Base-by-base conservation (phyloP, 495 filamentous ascomycete genomes). In the Aspergillus ellipticus region DNA sequence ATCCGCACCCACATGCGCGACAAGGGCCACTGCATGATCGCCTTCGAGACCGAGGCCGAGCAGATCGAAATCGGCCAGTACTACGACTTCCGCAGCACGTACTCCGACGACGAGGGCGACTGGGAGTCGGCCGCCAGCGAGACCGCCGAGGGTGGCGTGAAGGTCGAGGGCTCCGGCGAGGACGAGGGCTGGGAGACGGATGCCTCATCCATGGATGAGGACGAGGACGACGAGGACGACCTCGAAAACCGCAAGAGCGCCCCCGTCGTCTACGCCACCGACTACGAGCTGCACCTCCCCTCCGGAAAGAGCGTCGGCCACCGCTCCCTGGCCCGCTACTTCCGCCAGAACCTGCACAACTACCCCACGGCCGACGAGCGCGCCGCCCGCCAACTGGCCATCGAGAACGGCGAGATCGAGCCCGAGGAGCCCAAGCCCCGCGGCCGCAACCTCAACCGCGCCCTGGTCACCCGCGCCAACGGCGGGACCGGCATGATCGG, bases 1-100 rank as follows among this genome's bases (percentile, higher is more conserved):
- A 81, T 90, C 35, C 90, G 94, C 57, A 95, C 90, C 0, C 94
- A 99, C 69, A 99, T 99, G 94, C 86, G 87, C 31, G 94, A 99
- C 69, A 92, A 91, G 72, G 85, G 89, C 8, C 94, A 99, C 71
- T 97, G 92, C 77, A 96, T 89, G 82, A 92, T 99, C 58, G 92
- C 89, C 0, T 99, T 95, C 69, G 86, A 88, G 42, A 85, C 83
- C 0, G 89, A 96, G 65, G 88, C 88, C 31, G 91, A 99, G 65
- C 90, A 96, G 73, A 78, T 99, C 16, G 91, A 95, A 52, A 87
- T 99, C 56, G 95, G 94, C n/a, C 89, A 97, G 43, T 97, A 89
- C 74, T 99, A 97, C 74, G 95, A 99, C 68, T 99, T 99, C 82
- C 79, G 87, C 52, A 86, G 86, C 71, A 95, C 94, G 3, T 99